A percentile compares a stretch with the other conserved stretches of the same genome.
phyloP scores from a whole-genome alignment of 768 basidiomycete genomes.

The Collybia mongolica region DNA sequence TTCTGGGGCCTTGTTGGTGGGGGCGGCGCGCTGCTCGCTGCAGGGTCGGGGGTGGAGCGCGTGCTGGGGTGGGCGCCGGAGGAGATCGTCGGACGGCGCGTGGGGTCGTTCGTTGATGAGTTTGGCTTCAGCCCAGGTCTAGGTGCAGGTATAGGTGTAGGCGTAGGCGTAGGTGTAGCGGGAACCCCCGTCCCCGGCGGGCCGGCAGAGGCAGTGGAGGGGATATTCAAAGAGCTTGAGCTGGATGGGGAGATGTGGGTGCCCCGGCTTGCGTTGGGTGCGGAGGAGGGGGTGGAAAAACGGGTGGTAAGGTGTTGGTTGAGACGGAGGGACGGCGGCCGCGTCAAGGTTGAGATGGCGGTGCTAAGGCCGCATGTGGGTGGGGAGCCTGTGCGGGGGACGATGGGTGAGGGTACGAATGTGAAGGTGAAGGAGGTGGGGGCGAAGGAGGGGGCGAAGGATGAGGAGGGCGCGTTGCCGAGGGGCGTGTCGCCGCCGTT shows the following conservation, averaged over 20 bases:
- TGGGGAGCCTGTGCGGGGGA: no score
- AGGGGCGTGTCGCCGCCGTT: conserved; percentile 7
- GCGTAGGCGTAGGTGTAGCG: neutral
- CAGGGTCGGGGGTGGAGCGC: conserved; percentile 21
- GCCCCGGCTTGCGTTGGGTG: no score
- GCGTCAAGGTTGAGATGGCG: no score
- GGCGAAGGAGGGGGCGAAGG: conserved; percentile 1
- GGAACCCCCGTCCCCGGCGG: neutral
- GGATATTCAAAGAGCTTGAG: neutral
- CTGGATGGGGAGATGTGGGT: neutral
- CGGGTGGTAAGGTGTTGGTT: no score
- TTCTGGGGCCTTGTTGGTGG: no score
- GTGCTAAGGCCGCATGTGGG: no score
- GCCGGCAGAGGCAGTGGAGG: neutral
- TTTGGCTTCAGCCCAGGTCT: neutral
- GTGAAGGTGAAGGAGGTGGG: no score
- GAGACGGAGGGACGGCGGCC: no score
- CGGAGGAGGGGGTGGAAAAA: no score
- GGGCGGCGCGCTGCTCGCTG: neutral
- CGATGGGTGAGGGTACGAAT: no score
- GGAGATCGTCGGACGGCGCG: conserved; percentile 50
- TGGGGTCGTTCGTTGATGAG: conserved; percentile 34
- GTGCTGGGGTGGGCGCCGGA: conserved; percentile 62
- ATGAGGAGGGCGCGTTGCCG: conserved; percentile 57
- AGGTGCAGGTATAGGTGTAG: neutral